Conservation (phyloP, 163 green algal genomes). For the Smithsoniella earleae region DNA sequence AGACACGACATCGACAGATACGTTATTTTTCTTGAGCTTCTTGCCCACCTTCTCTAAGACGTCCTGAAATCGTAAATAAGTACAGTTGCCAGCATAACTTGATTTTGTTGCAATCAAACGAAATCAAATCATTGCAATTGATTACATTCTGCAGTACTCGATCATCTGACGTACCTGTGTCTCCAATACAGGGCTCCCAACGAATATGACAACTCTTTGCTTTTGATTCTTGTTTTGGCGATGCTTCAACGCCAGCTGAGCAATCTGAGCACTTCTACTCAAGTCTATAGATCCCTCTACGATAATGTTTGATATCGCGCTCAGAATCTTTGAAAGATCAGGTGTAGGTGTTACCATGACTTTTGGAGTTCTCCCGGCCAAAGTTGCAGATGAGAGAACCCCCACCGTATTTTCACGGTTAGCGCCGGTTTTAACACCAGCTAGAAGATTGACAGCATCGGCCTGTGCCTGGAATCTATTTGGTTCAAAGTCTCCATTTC, state of each 20-base stretch:
- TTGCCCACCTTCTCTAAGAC: slow-evolving; percentile 88
- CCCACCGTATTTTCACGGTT: slow-evolving; percentile 98
- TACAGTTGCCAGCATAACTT: slow-evolving; percentile 7
- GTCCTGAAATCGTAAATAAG: slow-evolving; percentile 45
- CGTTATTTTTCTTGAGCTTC: slow-evolving; percentile 99
- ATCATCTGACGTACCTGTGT: slow-evolving; percentile 53
- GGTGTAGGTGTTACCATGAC: slow-evolving; percentile 94
- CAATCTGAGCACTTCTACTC: slow-evolving; percentile 83
- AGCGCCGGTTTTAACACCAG: slow-evolving; percentile 89
- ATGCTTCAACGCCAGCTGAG: slow-evolving; percentile 97
- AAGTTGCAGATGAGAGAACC: slow-evolving; percentile 67
- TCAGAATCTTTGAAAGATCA: slow-evolving; percentile 93
- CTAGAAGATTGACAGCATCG: slow-evolving; percentile 95
- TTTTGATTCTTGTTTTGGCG: slow-evolving; percentile 99
- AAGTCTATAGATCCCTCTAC: slow-evolving; percentile 80
- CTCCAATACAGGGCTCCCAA: slow-evolving; percentile 79
- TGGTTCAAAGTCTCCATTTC: slow-evolving; percentile 93
- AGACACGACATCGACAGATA: slow-evolving; percentile 91
- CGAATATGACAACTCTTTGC: slow-evolving; percentile 95
- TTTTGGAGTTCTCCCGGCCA: slow-evolving; percentile 83
- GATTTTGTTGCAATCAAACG: too few species aligned
- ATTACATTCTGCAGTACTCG: background rate
- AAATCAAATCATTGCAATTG: too few species aligned
- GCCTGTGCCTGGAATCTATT: slow-evolving; percentile 89
- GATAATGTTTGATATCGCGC: slow-evolving; percentile 76